Conservation (phyloP, 108 stramenopile species). For the Cyclotella kingstonii region DNA sequence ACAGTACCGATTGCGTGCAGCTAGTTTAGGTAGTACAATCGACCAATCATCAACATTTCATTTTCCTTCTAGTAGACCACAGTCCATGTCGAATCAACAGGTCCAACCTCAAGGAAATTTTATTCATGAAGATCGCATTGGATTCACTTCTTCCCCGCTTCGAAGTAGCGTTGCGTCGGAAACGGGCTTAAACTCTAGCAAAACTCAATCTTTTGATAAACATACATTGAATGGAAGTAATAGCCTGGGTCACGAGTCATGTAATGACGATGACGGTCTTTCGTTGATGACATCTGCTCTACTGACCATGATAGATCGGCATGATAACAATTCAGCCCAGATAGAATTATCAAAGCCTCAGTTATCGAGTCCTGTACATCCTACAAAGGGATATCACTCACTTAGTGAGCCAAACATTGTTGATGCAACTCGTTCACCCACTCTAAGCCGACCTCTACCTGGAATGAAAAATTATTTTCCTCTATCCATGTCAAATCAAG, state of each 20-base stretch:
- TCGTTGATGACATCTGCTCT: conserved; percentile 86
- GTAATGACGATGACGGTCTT: conserved; percentile 62
- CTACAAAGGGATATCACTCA: conserved; percentile 1
- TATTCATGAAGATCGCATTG: too few relatives aligned
- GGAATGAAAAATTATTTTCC: conserved; percentile 14
- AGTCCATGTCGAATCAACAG: conserved; percentile 12
- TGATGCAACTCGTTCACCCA: background rate
- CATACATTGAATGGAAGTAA: background rate
- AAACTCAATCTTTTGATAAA: conserved; percentile 2
- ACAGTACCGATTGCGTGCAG: conserved; percentile 11
- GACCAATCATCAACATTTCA: conserved; percentile 9
- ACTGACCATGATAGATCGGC: conserved; percentile 70
- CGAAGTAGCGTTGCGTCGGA: too few relatives aligned
- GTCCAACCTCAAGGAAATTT: too few relatives aligned
- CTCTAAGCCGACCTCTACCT: conserved; percentile 8
- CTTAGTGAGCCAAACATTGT: background rate
- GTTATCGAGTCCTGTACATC: background rate
- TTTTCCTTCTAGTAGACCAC: conserved; percentile 24
- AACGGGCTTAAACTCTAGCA: too few relatives aligned
- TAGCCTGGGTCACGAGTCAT: conserved; percentile 7
- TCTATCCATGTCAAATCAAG: background rate
- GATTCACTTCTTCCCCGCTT: too few relatives aligned
- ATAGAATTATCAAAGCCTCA: conserved; percentile 1
- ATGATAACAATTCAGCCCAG: conserved; percentile 51
- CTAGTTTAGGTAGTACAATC: conserved; percentile 1